Base-by-base conservation (phyloP, 441 rosid species). In the Mallotus japonicus region DNA sequence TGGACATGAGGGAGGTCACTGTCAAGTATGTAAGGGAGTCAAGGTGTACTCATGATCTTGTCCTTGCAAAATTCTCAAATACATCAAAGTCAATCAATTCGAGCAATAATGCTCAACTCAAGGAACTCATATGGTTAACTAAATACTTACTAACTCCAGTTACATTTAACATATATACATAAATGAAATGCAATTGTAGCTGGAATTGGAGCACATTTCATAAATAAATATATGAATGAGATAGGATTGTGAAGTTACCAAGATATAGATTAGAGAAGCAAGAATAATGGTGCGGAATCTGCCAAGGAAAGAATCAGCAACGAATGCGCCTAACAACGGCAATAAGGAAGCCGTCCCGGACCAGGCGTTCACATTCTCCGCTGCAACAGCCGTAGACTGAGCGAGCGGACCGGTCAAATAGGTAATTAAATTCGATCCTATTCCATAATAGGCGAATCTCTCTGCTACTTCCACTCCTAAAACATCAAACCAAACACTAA, bases 271-370 rank as follows among this genome's bases (percentile, higher is more conserved):
- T 47, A 82, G 70, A 16, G 88, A 85, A 62, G 91, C 85, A 9
- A 80, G 51, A 73, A 87, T 15, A 56, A 88, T 83, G 22, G 87
- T 84, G 28, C 84, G 85, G 76, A 72, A 90, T 66, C 92, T 87
- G 16, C 96, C 92, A 14, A 87, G 83, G 71, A 80, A 87, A 11
- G 90, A 83, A 78, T 90, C 93, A 12, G 96, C 92, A 20, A 90
- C 55, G 71, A 86, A 80, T 4, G 88, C 96, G 58, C 92, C 90
- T 2, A 90, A 64, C 11, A 90, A 72, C 4, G 93, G 91, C 71
- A 83, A 77, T 40, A 87, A 71, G 50, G 78, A 68, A 6, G 85
- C 87, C 63, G 86, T 80, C 24, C 90, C 93, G 0, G 72, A 60
- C 90, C 90, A 87, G 17, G 81, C 79, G 54, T 89, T 89, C 54